phyloP scores from a whole-genome alignment of 306 rosid genomes.

The Cucurbita argyrosperma region DNA sequence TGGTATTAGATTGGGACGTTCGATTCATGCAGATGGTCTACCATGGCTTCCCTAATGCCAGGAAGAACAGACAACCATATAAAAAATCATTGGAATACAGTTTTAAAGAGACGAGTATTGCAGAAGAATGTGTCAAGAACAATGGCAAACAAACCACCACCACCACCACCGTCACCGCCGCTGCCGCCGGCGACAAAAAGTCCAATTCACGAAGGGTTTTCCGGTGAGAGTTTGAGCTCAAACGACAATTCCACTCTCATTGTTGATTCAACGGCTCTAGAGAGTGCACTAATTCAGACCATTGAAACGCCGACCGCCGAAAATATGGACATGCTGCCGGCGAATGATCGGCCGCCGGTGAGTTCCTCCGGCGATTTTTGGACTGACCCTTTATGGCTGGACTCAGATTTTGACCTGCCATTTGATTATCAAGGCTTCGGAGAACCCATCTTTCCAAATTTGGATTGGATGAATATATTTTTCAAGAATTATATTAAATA shows the following conservation, averaged over 20 bases:
- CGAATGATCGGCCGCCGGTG: background rate
- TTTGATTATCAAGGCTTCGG: background rate
- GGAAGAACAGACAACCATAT: constrained; percentile 45
- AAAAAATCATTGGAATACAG: constrained; percentile 39
- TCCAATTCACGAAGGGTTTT: background rate
- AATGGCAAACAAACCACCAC: background rate
- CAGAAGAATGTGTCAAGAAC: background rate
- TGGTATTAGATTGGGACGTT: too few species aligned
- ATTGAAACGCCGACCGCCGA: background rate
- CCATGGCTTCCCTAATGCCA: constrained; percentile 24
- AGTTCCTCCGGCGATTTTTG: background rate
- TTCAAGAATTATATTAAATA: background rate
- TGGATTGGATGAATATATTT: background rate
- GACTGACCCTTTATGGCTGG: background rate
- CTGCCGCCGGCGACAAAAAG: background rate
- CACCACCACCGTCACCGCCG: background rate
- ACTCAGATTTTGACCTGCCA: background rate
- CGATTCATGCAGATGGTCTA: constrained; percentile 23
- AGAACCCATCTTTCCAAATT: background rate
- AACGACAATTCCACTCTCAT: background rate
- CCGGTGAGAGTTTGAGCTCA: background rate
- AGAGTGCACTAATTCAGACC: background rate
- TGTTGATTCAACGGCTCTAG: background rate
- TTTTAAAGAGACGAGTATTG: constrained; percentile 14
- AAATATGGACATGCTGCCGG: background rate